Evolutionary conservation across 2,329 filamentous ascomycete species (phyloP).

Genomic region (Fusarium musae): DNA sequence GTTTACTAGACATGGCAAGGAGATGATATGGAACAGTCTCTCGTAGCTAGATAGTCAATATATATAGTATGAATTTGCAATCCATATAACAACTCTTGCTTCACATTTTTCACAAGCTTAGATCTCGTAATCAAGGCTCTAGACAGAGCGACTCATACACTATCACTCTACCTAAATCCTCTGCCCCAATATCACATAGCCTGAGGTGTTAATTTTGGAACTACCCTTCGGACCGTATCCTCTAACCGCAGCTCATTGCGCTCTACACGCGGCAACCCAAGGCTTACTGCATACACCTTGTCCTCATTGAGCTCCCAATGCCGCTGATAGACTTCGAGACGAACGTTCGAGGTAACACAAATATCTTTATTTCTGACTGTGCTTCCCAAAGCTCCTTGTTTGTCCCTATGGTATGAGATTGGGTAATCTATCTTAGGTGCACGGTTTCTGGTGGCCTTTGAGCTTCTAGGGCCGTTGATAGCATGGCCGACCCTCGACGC

Average conservation of each 20-base stretch:
- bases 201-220: too few relatives aligned
- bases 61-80: too few relatives aligned
- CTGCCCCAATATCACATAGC: too few relatives aligned
- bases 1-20: constrained; percentile 13
- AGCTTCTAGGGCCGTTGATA: rapidly evolving
- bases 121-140: rapidly evolving
- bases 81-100: too few relatives aligned
- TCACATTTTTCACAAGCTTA: too few relatives aligned
- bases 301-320: not conserved
- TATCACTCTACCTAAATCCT: too few relatives aligned
- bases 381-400: not conserved
- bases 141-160: too few relatives aligned
- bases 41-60: too few relatives aligned
- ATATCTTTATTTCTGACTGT: not conserved
- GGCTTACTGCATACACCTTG: not conserved
- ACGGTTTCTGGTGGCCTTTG: not conserved
- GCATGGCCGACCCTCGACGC: rapidly evolving
- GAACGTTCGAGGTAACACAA: not conserved
- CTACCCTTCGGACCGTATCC: not conserved
- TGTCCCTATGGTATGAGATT: not conserved
- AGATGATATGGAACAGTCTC: rapidly evolving
- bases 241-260: rapidly evolving
- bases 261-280: rapidly evolving
- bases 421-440: rapidly evolving
- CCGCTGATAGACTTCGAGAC: rapidly evolving